Percentiles rank a stretch among this genome's conserved stretches.
Conservation (phyloP, 768 basidiomycete genomes). For the Mycena floridula region DNA sequence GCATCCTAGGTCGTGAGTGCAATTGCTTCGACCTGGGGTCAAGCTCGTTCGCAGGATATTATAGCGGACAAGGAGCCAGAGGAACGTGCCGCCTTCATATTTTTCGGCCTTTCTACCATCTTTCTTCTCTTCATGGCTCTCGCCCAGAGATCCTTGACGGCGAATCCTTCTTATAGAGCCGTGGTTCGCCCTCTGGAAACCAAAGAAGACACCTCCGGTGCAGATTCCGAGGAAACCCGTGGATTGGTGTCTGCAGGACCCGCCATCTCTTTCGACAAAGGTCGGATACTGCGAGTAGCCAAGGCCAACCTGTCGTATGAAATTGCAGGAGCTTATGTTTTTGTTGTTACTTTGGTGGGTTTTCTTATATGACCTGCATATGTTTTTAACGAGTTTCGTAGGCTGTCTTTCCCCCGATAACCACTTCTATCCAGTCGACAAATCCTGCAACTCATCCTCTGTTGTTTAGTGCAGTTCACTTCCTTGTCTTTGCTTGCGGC, state of each 20-base stretch:
- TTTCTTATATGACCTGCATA: not conserved
- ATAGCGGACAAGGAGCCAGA: constrained; percentile 38
- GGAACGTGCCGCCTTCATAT: constrained; percentile 63
- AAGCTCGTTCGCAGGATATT: constrained; percentile 22
- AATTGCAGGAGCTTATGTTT: constrained; percentile 69
- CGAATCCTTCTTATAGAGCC: constrained; percentile 51
- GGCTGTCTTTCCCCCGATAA: constrained; percentile 87
- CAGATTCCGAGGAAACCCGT: constrained; percentile 26
- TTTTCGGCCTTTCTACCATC: constrained; percentile 64
- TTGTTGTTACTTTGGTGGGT: constrained; percentile 72
- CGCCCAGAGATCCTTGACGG: constrained; percentile 53
- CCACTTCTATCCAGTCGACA: constrained; percentile 65
- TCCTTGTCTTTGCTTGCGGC: constrained; percentile 68
- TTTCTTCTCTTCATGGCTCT: constrained; percentile 53
- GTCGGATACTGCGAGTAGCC: constrained; percentile 44
- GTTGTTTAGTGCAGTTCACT: constrained; percentile 76
- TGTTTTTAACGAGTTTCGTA: constrained; percentile 22
- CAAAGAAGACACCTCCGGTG: constrained; percentile 14
- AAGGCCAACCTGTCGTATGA: constrained; percentile 66
- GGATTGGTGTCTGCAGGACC: constrained; percentile 29
- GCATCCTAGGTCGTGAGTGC: constrained; percentile 44
- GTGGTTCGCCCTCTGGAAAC: constrained; percentile 43
- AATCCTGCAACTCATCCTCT: constrained; percentile 66
- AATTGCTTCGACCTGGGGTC: constrained; percentile 45
- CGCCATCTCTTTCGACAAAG: constrained; percentile 25